A percentile compares a stretch with the other conserved stretches of the same genome.
Evolutionary conservation across 139 green algal species (phyloP).

Genomic region (Zygnema cylindricum): DNA sequence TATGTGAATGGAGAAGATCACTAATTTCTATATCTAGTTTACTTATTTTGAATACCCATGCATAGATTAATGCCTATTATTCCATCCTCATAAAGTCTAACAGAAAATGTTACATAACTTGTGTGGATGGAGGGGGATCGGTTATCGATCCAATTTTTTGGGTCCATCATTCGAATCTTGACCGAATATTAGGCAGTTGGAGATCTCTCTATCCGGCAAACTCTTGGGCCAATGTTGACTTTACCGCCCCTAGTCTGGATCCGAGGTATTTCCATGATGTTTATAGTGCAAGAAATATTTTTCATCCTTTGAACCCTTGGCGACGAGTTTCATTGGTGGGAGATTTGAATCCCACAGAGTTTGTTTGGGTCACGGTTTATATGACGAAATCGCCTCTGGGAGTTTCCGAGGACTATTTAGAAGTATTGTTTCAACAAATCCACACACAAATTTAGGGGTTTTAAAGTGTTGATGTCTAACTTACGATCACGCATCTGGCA

Average conservation of each 20-base stretch:
- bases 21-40: no score
- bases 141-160: conserved; percentile 62
- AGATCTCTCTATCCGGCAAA: background rate
- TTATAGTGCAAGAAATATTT: background rate
- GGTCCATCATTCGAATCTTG: conserved; percentile 57
- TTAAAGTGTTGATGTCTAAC: no score
- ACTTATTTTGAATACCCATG: no score
- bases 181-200: conserved; percentile 8
- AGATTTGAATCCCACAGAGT: background rate
- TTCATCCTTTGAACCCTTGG: background rate
- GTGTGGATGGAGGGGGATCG: background rate
- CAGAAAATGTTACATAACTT: no score
- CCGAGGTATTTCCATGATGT: background rate
- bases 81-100: no score
- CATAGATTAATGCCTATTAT: no score
- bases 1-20: no score
- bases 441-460: background rate
- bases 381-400: background rate
- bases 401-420: background rate
- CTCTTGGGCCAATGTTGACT: background rate
- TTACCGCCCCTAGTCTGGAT: background rate
- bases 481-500: no score
- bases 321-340: background rate
- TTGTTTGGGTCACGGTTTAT: background rate
- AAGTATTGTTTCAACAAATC: background rate